phyloP scores from a whole-genome alignment of 140 eudicot species.

The Cichorium intybus region DNA sequence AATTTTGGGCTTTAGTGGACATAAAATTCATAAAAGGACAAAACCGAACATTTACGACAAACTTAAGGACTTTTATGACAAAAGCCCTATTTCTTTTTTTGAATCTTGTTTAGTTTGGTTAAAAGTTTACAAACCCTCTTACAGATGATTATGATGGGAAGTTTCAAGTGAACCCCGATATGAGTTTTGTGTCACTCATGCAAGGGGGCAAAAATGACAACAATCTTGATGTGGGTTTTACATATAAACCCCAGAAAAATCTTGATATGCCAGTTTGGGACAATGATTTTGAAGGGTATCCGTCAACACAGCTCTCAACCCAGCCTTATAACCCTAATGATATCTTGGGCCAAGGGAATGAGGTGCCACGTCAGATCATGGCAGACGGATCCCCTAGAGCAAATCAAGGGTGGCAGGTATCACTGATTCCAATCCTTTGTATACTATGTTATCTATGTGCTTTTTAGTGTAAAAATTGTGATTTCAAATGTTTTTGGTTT shows the following conservation, averaged over 20 bases:
- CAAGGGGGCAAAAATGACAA: conserved; percentile 45
- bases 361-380: conserved; percentile 38
- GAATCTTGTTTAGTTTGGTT: background rate
- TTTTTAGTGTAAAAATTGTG: background rate
- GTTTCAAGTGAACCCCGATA: conserved; percentile 39
- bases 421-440: background rate
- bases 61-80: no score
- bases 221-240: conserved; percentile 32
- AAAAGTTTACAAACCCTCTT: background rate
- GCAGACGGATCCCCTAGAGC: conserved; percentile 42
- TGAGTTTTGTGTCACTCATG: conserved; percentile 43
- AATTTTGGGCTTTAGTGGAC: no score
- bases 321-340: conserved; percentile 34
- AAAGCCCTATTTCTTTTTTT: no score
- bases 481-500: background rate
- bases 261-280: conserved; percentile 17
- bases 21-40: no score
- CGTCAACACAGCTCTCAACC: conserved; percentile 41
- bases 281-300: conserved; percentile 26
- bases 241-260: conserved; percentile 16
- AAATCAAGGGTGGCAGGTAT: conserved; percentile 71
- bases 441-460: background rate
- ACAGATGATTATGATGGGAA: conserved; percentile 67
- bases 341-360: conserved; percentile 42
- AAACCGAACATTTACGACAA: no score